These are phyloP conservation scores for Blumeria graminis DNA, from an alignment of 2,329 filamentous ascomycete species.

Conservation along the genomic window DNA sequence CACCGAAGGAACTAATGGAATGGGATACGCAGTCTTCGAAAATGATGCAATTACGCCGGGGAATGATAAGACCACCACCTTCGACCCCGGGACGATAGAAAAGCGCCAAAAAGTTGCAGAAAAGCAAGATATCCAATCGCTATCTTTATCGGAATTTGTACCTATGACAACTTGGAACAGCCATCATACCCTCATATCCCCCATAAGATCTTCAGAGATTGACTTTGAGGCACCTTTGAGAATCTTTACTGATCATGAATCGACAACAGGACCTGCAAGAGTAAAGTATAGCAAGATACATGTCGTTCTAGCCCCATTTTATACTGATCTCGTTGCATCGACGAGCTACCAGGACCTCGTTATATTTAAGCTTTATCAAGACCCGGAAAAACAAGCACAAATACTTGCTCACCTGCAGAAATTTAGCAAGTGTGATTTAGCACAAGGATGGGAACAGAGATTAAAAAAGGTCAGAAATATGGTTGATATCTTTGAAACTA, in stretches of 20 bases:
- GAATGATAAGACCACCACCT: slow-evolving; percentile 22
- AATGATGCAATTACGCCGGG: slow-evolving; percentile 8
- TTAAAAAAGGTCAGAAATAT: slow-evolving; percentile 51
- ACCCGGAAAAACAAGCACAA: slow-evolving; percentile 73
- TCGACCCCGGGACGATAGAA: slow-evolving; percentile 49
- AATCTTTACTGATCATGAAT: slow-evolving; percentile 46
- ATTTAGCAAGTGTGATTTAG: slow-evolving; percentile 63
- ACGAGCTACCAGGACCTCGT: slow-evolving; percentile 56
- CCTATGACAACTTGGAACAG: too few relatives aligned
- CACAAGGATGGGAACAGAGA: slow-evolving; percentile 46
- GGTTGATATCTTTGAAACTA: slow-evolving; percentile 67
- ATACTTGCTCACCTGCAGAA: slow-evolving; percentile 61
- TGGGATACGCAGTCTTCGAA: slow-evolving; percentile 11
- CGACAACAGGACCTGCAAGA: slow-evolving; percentile 61
- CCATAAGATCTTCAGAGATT: slow-evolving; percentile 19
- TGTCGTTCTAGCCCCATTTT: slow-evolving; percentile 69
- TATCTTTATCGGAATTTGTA: too few relatives aligned
- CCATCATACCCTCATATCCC: slow-evolving; percentile 4
- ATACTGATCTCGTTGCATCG: slow-evolving; percentile 52
- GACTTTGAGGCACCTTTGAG: slow-evolving; percentile 42
- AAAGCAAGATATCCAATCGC: too few relatives aligned
- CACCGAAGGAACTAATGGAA: slow-evolving; percentile 15
- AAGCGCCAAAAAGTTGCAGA: slow-evolving; percentile 22
- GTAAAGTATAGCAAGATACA: slow-evolving; percentile 84
- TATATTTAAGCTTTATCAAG: slow-evolving; percentile 65